A percentile compares a stretch with the other conserved stretches of the same genome.
Conservation (phyloP, 345 rosid species). For the Ceriops tagal region DNA sequence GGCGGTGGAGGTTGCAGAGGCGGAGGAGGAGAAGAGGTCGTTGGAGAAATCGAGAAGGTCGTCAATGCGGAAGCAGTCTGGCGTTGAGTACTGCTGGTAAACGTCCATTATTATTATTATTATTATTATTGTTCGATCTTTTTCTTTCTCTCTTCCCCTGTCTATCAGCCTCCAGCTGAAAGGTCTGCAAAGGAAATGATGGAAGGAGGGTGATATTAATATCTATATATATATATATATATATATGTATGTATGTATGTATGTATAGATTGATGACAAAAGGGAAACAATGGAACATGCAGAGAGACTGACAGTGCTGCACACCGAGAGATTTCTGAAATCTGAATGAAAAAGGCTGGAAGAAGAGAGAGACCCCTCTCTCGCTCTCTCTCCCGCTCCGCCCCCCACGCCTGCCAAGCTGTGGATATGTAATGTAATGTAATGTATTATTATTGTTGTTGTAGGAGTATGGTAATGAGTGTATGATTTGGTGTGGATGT, state of each 20-base stretch:
- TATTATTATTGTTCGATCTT: not conserved
- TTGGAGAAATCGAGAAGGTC: slow-evolving; percentile 75
- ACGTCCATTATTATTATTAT: slow-evolving; percentile 41
- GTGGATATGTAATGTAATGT: too few species aligned
- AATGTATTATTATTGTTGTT: too few species aligned
- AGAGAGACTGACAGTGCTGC: slow-evolving; percentile 27
- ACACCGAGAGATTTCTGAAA: not conserved
- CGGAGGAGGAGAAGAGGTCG: slow-evolving; percentile 38
- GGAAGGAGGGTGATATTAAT: too few species aligned
- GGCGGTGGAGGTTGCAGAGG: slow-evolving; percentile 23
- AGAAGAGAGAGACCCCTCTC: not conserved
- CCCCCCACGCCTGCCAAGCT: too few species aligned
- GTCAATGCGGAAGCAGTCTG: slow-evolving; percentile 58
- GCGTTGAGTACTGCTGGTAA: slow-evolving; percentile 33
- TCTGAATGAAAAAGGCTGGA: slow-evolving; percentile 3
- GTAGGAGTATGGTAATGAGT: too few species aligned
- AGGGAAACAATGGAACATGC: slow-evolving; percentile 36
- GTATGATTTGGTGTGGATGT: too few species aligned
- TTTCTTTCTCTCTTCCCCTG: not conserved
- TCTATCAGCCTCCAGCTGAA: too few species aligned
- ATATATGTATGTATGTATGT: too few species aligned
- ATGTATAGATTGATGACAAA: slow-evolving; percentile 5
- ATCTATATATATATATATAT: too few species aligned
- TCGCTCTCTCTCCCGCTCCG: not conserved
- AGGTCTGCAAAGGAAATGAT: too few species aligned